Percentiles rank a stretch among this genome's conserved stretches.
Conservation (phyloP, 345 rosid species). For the Theobroma cacao region DNA sequence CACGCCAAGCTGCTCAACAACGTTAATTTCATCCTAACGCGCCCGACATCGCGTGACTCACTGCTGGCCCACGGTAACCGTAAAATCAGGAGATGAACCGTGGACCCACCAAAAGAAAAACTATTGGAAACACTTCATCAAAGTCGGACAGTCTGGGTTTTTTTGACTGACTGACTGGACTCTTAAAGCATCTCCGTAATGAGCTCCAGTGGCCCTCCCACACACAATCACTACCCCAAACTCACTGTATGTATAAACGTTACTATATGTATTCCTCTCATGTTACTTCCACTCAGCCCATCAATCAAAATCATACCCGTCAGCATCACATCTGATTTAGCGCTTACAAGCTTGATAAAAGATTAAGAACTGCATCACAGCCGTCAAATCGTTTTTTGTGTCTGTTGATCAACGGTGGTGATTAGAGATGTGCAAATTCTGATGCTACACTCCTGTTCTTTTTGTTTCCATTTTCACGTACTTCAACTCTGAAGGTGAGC, state of each 20-base stretch:
- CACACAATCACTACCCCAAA: neutral
- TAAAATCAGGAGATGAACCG: neutral
- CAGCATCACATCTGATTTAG: conserved; percentile 25
- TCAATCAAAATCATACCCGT: conserved; percentile 24
- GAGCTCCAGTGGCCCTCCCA: neutral
- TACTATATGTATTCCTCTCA: neutral
- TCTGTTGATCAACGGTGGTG: conserved; percentile 28
- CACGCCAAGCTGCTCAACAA: neutral
- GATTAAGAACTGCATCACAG: neutral
- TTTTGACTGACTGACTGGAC: neutral
- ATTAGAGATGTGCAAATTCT: conserved; percentile 31
- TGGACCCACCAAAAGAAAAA: neutral
- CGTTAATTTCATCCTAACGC: neutral
- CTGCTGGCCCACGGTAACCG: neutral
- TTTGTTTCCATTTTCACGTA: conserved; percentile 2
- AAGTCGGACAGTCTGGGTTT: neutral
- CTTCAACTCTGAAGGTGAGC: conserved; percentile 7
- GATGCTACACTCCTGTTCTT: conserved; percentile 9
- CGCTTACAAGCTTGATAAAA: neutral
- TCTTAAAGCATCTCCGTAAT: neutral
- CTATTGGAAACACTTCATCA: neutral
- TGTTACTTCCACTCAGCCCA: conserved; percentile 11
- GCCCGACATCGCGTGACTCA: conserved; percentile 4
- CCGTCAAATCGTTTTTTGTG: neutral
- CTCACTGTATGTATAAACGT: neutral